Base-by-base conservation (phyloP, 768 basidiomycete species). In the Lanmaoa rubissima region DNA sequence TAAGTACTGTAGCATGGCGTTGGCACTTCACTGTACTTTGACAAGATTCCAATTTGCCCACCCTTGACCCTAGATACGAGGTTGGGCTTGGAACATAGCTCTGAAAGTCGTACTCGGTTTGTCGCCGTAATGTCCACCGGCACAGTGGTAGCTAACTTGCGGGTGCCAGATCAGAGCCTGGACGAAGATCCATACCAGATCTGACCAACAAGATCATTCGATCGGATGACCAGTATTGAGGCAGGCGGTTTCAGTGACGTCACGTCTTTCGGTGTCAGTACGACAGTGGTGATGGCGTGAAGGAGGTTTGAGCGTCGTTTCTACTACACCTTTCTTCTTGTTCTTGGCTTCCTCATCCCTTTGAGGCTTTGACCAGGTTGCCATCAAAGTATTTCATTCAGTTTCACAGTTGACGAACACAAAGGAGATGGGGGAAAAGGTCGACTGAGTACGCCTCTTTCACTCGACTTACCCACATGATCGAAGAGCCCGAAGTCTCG, bases 231-330 rank as follows among this genome's bases (percentile, higher is more conserved):
- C 54, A 51, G 14, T 58, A 55, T 21, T 42, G 54, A 13, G 2
- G 58, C 48, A 32, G 54, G 58, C 2, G 48, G 38, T 3, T 59
- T 50, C 45, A 49, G 54, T 11, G 54, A 24, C 21, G 21, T 24
- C 21, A 59, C 31, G 48, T 56, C 26, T 59, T 50, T 41, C 48
- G 35, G 3, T 51, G 54, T 39, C 39, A 1, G 21, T 52, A 47
- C 35, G 19, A 12, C 41, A 47, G 28, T 9, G 40, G 44, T 5
- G 21, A 59, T 21, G 50, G 45, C 17, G 35, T 35, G 17, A 36
- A 43, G 39, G 50, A 57, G 50, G 58, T 55, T 13, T 14, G 38
- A 43, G 17, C 35, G 11, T 16, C 17, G 3, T 48, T n/a, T 42
- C 21, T 31, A 5, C 31, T 9, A 7, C 9, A 10, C 7, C 31